phyloP scores from a whole-genome alignment of 805 yeast species.

The Lipomyces mesembrius region DNA sequence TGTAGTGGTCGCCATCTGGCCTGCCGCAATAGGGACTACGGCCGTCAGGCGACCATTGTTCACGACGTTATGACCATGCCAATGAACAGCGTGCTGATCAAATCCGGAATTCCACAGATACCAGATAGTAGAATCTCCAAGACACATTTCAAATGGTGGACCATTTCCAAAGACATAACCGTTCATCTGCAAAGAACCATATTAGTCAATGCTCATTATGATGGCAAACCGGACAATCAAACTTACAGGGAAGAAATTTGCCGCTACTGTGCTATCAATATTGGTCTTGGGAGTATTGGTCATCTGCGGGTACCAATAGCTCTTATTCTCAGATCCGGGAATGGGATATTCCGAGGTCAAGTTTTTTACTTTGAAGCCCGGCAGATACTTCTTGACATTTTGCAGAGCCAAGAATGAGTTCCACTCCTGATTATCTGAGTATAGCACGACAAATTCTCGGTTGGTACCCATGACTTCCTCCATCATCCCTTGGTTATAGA shows the following conservation, averaged over 20 bases:
- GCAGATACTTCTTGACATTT: neutral
- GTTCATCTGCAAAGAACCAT: constrained; percentile 1
- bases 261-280: neutral
- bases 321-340: neutral
- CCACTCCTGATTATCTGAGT: constrained; percentile 1
- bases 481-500: constrained; percentile 1
- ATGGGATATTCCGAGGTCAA: constrained; percentile 1
- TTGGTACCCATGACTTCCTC: neutral
- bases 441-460: constrained; percentile 1
- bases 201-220: neutral
- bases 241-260: neutral
- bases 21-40: neutral
- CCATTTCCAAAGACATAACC: constrained; percentile 1
- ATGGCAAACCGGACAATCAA: neutral
- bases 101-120: constrained; percentile 1
- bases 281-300: neutral
- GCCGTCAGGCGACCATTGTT: neutral
- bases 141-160: constrained; percentile 5
- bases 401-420: constrained; percentile 7
- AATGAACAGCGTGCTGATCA: constrained; percentile 7
- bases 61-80: constrained; percentile 7
- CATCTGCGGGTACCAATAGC: constrained; percentile 1
- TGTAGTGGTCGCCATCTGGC: neutral
- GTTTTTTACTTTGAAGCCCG: neutral
- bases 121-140: neutral